A percentile compares a stretch with the other conserved stretches of the same genome.
Conservation (phyloP, 495 filamentous ascomycete genomes). For the Penicillium alfredii region DNA sequence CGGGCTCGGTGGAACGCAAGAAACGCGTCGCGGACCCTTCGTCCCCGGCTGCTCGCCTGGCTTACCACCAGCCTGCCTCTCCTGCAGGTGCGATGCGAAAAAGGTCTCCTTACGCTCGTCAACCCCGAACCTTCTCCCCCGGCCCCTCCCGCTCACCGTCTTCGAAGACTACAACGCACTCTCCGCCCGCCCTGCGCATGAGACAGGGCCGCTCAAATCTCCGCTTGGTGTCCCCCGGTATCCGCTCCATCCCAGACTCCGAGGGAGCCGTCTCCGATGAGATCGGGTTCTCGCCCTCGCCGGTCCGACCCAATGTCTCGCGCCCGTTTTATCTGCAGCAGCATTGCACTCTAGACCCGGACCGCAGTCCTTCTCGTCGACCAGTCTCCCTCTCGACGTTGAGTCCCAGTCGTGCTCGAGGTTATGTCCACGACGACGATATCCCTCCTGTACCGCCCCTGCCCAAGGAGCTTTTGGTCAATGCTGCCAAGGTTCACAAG, state of each 20-base stretch:
- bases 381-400: too few relatives aligned
- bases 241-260: conserved; percentile 3
- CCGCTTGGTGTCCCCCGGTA: conserved; percentile 17
- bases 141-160: conserved; percentile 10
- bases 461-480: conserved; percentile 34
- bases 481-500: conserved; percentile 28
- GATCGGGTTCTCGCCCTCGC: conserved; percentile 22
- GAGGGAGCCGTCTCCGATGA: conserved; percentile 1
- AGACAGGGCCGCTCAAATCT: conserved; percentile 21
- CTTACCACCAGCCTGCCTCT: conserved; percentile 6
- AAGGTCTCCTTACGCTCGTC: conserved; percentile 15
- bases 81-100: conserved; percentile 8
- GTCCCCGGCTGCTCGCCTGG: too few relatives aligned
- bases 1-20: conserved; percentile 36
- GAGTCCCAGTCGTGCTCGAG: conserved; percentile 15
- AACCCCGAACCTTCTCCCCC: conserved; percentile 10
- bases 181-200: conserved; percentile 21
- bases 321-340: conserved; percentile 24
- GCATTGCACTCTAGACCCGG: conserved; percentile 18
- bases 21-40: conserved; percentile 9
- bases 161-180: conserved; percentile 13
- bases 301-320: conserved; percentile 15
- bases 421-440: conserved; percentile 24
- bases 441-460: conserved; percentile 43
- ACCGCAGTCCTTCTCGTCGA: conserved; percentile 16